These are phyloP conservation scores for Aspergillus novofumigatus DNA, from an alignment of 2,329 filamentous ascomycete genomes.

Conservation along the genomic window DNA sequence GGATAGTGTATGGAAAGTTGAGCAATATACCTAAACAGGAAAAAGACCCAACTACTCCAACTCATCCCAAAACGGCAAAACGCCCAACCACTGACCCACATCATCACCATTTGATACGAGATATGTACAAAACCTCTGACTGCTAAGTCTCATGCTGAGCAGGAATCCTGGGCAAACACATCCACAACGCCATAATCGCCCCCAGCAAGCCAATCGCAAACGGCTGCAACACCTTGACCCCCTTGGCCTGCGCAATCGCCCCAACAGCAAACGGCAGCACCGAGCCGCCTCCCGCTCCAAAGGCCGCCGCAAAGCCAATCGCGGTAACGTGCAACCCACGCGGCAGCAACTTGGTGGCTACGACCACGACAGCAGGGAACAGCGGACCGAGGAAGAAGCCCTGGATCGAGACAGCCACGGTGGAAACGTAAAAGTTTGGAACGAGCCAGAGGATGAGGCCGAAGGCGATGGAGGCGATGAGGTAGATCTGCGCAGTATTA, in stretches of 20 bases:
- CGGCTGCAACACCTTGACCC: constrained; percentile 58
- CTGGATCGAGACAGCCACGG: constrained; percentile 65
- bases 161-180: constrained; percentile 27
- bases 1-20: not conserved
- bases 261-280: constrained; percentile 43
- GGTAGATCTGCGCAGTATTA: constrained; percentile 47
- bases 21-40: not conserved
- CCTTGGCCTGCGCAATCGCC: constrained; percentile 51
- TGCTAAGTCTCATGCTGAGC: not conserved
- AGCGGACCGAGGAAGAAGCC: constrained; percentile 78
- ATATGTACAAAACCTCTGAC: no score
- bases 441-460: constrained; percentile 79
- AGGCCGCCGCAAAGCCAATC: constrained; percentile 74
- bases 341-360: constrained; percentile 69
- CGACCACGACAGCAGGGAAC: constrained; percentile 71
- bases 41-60: not conserved
- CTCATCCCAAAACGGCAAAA: not conserved
- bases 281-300: constrained; percentile 67
- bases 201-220: constrained; percentile 47
- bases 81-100: not conserved
- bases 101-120: not conserved
- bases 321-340: constrained; percentile 70
- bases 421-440: constrained; percentile 68
- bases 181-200: constrained; percentile 50
- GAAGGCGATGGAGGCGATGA: constrained; percentile 59